Evolutionary conservation across 1,284 basidiomycete genomes (phyloP), one percentile per base, ranked within the genome.

Genomic region (Pseudozyma sp.): DNA sequence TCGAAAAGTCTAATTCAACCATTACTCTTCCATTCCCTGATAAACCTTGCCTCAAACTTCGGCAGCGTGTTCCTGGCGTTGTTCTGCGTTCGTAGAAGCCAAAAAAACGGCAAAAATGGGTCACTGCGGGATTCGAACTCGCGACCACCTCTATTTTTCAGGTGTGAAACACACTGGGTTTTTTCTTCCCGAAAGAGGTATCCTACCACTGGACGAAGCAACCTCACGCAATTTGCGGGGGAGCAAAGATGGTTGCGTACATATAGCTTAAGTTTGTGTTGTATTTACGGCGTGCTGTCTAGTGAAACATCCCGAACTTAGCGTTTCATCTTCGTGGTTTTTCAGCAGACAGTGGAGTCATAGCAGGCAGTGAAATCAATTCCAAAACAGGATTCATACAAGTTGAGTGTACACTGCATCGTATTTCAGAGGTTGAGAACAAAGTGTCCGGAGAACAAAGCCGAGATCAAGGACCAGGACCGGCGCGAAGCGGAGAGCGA

Each of bases 121-220:
- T 65, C 51, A 61, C 68, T 70, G 42, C 51, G 68, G 62, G 68
- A 70, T 65, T 70, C 68, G 68, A 70, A 70, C 68, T 44, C 68
- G 45, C 54, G 68, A 70, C 68, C 68, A 70, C 68, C 68, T 70
- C 68, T 70, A 70, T 53, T 45, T 58, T 50, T 44, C 50, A 47
- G 43, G 57, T 70, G 57, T 60, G 60, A 11, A 49, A 10, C 67
- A 61, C 57, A 70, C 61, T 54, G 68, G 68, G 61, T 56, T 21
- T 44, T 57, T 56, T 21, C 39, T 57, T 40, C 68, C 68, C 68
- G 68, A 70, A 70, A 70, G 68, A 70, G 68, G 68, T 70, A 70
- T 70, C 68, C 68, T 70, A 70, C 68, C 68, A 70, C 68, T 70
- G 61, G 68, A 70, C 68, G 61, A 70, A 70, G 68, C 68, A 70